Evolutionary conservation across 1,139 yeast species (phyloP).

Genomic region (Cylindricascospora bacillispora): DNA sequence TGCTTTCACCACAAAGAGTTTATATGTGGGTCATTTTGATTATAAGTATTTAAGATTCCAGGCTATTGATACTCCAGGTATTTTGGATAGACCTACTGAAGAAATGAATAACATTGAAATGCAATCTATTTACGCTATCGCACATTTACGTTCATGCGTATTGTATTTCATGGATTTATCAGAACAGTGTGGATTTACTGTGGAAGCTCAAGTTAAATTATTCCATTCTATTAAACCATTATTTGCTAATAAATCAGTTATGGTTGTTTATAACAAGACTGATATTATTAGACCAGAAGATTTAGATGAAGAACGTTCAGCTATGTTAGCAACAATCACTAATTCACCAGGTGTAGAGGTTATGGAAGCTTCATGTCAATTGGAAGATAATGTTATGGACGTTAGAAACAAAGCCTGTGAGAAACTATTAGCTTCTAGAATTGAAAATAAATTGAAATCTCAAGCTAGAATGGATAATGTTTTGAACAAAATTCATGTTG

Average conservation of each 20-base stretch:
- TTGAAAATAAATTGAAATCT: slow-evolving; percentile 93
- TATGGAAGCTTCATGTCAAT: slow-evolving; percentile 85
- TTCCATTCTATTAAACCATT: slow-evolving; percentile 95
- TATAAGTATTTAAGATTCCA: slow-evolving; percentile 94
- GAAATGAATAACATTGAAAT: slow-evolving; percentile 99
- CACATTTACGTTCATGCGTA: slow-evolving; percentile 93
- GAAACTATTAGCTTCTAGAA: slow-evolving; percentile 85
- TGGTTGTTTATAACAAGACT: slow-evolving; percentile 90
- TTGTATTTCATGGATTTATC: slow-evolving; percentile 95
- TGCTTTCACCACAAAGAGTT: slow-evolving; percentile 93
- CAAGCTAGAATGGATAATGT: slow-evolving; percentile 81
- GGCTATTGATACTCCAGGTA: slow-evolving; percentile 99
- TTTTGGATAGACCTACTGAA: slow-evolving; percentile 95
- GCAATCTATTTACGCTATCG: slow-evolving; percentile 98
- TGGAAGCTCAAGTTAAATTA: slow-evolving; percentile 93
- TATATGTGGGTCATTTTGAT: slow-evolving; percentile 95
- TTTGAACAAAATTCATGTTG: slow-evolving; percentile 89
- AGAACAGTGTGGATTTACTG: slow-evolving; percentile 97
- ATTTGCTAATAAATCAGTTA: slow-evolving; percentile 90
- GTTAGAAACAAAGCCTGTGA: slow-evolving; percentile 97
- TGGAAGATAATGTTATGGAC: slow-evolving; percentile 90
- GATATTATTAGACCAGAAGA: slow-evolving; percentile 83
- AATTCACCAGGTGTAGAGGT: slow-evolving; percentile 75
- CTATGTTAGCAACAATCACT: slow-evolving; percentile 48
- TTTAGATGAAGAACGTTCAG: slow-evolving; percentile 64